Conservation (phyloP, 306 rosid genomes). For the Sindora glabra region DNA sequence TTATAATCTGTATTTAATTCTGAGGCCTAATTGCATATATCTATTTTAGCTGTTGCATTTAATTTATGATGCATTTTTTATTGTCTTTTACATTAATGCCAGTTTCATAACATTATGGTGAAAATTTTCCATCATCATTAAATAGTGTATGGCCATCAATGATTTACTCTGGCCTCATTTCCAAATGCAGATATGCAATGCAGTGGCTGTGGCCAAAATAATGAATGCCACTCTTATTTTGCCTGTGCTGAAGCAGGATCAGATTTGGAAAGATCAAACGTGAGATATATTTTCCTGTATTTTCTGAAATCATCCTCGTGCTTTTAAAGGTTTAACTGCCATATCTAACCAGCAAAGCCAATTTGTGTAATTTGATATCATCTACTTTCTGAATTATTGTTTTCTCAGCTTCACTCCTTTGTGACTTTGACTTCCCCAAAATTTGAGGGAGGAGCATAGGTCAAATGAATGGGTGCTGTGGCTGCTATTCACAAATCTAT, state of each 20-base stretch:
- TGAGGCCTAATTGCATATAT: no score
- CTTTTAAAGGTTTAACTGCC: conserved; percentile 10
- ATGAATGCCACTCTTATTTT: conserved; percentile 94
- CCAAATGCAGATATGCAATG: conserved; percentile 90
- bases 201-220: conserved; percentile 97
- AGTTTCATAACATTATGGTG: neutral
- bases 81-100: neutral
- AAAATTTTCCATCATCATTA: neutral
- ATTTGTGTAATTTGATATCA: neutral
- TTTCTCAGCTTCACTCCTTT: neutral
- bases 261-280: conserved; percentile 99
- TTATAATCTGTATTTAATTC: no score
- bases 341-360: neutral
- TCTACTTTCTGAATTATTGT: neutral
- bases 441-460: neutral
- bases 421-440: neutral
- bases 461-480: neutral
- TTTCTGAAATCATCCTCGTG: neutral
- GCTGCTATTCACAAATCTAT: neutral
- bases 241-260: conserved; percentile 97
- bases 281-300: conserved; percentile 36
- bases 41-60: neutral
- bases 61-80: conserved; percentile 13
- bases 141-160: conserved; percentile 4
- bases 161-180: conserved; percentile 11